Evolutionary conservation across 768 basidiomycete genomes (phyloP), one percentile per base, ranked within the genome.

Genomic region (Lactifluus hygrophoroides): DNA sequence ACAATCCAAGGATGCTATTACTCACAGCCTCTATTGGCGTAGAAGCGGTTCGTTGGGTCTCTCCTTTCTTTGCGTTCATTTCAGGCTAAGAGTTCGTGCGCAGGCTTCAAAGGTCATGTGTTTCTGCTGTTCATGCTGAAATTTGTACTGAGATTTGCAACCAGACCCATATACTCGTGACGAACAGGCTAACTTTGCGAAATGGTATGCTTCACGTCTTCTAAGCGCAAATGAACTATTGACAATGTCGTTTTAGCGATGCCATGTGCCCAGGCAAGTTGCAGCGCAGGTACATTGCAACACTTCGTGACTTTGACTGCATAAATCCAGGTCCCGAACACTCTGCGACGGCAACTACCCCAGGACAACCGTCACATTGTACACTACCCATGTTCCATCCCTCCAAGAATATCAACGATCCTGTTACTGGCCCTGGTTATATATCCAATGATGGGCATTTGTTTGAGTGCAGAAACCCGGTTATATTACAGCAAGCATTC

Each of bases 131-230:
- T 35, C 23, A 14, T 37, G 25, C 21, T 9, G 5, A 40, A 30
- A 30, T 27, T 28, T 1, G 9, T 21, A 2, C 34, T 23, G 48
- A 34, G 53, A n/a, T 5, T 17, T 27, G 0, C 3, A 16, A 13
- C 3, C 56, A 80, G 82, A 85, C 65, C 83, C 83, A 0, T 84
- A 85, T 58, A 76, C 81, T 21, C 73, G 73, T n/a, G 80, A 82
- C 40, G 81, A 84, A 50, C 78, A 79, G 62, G 51, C 71, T 1
- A 75, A 76, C 47, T 85, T 83, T 64, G 69, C 71, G 0, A 78
- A 79, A 66, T 84, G 83, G 80, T 80, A 64, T 46, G 75, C n/a
- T n/a, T 66, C 1, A 6, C 53, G 9, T 32, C 16, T 19, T n/a
- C 2, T 25, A 5, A 14, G 10, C 2, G n/a, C 32, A 53, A 43